Base-by-base conservation (phyloP, 2,329 filamentous ascomycete genomes). In the Fusarium robinianum region DNA sequence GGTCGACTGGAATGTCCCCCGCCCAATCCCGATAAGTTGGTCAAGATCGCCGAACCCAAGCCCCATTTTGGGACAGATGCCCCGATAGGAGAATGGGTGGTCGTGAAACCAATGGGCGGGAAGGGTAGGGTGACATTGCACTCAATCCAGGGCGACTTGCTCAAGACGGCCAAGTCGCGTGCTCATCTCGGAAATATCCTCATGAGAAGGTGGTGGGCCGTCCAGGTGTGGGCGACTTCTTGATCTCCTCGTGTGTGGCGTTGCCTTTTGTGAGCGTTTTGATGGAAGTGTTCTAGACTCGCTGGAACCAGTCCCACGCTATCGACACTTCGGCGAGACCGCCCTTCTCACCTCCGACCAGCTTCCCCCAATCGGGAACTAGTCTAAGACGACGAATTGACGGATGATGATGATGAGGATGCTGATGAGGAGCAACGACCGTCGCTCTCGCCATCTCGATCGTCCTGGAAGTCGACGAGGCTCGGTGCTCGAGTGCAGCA, bases 401-500 rank as follows among this genome's bases (percentile, higher is more conserved):
- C 18, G 32, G 48, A 52, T 46, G 42, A 30, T 8, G 32, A 32
- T 33, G 32, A 55, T 40, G 52, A 23, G 33, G 18, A 14, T 29
- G 23, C 17, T 33, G 27, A 50, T 14, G 57, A 61, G 12, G 46
- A 49, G 10, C 42, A 55, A 10, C 41, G 38, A 26, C 45, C 52
- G 25, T 60, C 57, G 47, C 54, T 61, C 23, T 61, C 58, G 30
- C 46, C 55, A 34, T 48, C 51, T 8, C 33, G 36, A 35, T 58
- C 56, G 8, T 55, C 11, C 8, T 44, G 46, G 25, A 60, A 57
- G 43, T 66, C 58, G 32, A 64, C 58, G 21, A 72, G 43, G 49
- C 71, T 73, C 35, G 62, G 61, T 12, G 61, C 52, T 14, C 71
- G 65, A 19, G 73, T 74, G 52, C 67, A 72, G 57, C 73, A 70